phyloP scores from a whole-genome alignment of 176 grass and related monocot genomes.

The Oryza brachyantha region DNA sequence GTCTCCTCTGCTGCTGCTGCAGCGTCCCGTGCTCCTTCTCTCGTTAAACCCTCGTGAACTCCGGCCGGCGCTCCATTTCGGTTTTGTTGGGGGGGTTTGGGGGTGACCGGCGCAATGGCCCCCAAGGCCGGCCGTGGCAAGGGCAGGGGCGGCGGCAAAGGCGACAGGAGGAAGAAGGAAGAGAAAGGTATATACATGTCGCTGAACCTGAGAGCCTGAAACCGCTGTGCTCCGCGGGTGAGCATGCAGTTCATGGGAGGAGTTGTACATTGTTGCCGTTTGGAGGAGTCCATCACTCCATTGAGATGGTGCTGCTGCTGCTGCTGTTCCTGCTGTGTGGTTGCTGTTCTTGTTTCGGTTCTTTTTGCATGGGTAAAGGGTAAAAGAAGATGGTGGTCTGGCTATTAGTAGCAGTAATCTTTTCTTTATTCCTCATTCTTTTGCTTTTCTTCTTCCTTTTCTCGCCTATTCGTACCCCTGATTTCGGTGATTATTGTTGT shows the following conservation, averaged over 20 bases:
- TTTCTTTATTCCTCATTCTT: slow-evolving; percentile 3
- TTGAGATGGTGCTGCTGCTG: too few relatives aligned
- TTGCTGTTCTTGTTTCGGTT: not conserved
- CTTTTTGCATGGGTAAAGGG: not conserved
- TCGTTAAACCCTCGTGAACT: slow-evolving; percentile 15
- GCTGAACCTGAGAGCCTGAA: not conserved
- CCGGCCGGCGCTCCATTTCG: not conserved
- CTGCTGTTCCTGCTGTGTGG: not conserved
- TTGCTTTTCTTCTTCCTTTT: not conserved
- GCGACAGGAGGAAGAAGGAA: slow-evolving; percentile 91
- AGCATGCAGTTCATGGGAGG: not conserved
- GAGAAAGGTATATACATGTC: slow-evolving; percentile 59
- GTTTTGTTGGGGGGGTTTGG: accelerated
- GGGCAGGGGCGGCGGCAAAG: slow-evolving; percentile 63
- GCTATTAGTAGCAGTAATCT: not conserved
- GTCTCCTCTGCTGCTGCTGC: not conserved
- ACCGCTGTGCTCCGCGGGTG: not conserved
- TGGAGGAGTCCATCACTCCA: too few relatives aligned
- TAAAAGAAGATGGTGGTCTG: not conserved
- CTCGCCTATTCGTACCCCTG: not conserved
- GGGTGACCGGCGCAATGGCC: slow-evolving; percentile 51
- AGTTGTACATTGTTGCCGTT: too few relatives aligned
- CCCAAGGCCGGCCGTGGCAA: slow-evolving; percentile 85
- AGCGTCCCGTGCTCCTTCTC: too few relatives aligned
- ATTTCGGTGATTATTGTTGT: not conserved